A percentile compares a stretch with the other conserved stretches of the same genome.
Evolutionary conservation across 352 stramenopile genomes (phyloP).

Genomic region (Phytophthora citricola): DNA sequence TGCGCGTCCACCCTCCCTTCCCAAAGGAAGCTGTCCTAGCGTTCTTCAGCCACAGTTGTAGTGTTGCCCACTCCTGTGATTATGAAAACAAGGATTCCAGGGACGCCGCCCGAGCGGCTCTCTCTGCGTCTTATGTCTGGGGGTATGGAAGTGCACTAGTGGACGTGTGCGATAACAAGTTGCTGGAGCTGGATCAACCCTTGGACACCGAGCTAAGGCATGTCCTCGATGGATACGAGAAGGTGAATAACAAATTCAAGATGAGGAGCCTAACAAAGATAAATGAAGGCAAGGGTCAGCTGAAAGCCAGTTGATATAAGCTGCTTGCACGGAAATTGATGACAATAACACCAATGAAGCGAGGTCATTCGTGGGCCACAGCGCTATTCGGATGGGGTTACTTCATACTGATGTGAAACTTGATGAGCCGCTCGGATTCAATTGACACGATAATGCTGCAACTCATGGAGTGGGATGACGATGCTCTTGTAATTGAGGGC

Average conservation of each 20-base stretch:
- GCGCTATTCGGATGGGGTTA: constrained; percentile 1
- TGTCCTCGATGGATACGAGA: constrained; percentile 1
- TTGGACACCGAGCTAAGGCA: not conserved
- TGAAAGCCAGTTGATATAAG: not conserved
- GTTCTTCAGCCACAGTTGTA: constrained; percentile 5
- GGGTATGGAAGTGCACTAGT: not conserved
- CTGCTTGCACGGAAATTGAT: constrained; percentile 6
- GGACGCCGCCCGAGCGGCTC: not conserved
- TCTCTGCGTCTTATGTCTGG: not conserved
- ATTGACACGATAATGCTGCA: constrained; percentile 4
- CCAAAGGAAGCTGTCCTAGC: not conserved
- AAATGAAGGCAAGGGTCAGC: constrained; percentile 4
- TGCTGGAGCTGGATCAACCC: not conserved
- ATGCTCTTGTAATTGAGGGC: not conserved
- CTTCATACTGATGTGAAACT: constrained; percentile 10
- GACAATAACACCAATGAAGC: not conserved
- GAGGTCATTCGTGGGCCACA: not conserved
- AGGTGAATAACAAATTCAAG: constrained; percentile 3
- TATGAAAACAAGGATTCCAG: not conserved
- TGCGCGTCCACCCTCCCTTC: too few relatives aligned
- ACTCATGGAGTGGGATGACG: not conserved
- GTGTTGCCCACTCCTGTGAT: not conserved
- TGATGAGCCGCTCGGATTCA: constrained; percentile 9
- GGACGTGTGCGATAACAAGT: not conserved
- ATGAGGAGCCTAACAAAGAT: constrained; percentile 10